phyloP scores from a whole-genome alignment of 225 moss, liverwort and hornwort genomes.

The Pseudoscleropodium purum region DNA sequence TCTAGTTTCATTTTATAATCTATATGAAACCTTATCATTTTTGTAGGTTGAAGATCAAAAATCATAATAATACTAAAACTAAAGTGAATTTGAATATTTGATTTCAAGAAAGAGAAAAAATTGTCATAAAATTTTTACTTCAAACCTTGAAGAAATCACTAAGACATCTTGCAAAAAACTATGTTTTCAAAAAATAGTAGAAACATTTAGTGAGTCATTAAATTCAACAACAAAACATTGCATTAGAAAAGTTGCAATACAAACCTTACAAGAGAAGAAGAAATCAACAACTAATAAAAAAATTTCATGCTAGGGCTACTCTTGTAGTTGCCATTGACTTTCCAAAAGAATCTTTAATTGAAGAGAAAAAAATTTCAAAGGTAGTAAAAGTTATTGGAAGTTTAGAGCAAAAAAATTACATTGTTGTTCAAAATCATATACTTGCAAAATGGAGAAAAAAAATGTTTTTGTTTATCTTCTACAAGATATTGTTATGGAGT shows the following conservation, averaged over 20 bases:
- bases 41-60: not conserved
- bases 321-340: constrained; percentile 35
- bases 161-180: not conserved
- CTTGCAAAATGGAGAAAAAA: constrained; percentile 41
- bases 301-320: constrained; percentile 3
- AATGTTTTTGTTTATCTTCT: constrained; percentile 19
- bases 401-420: constrained; percentile 25
- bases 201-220: not conserved
- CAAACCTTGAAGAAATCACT: not conserved
- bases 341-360: constrained; percentile 23
- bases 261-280: not conserved
- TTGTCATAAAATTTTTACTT: not conserved
- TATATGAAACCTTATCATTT: not conserved
- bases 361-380: constrained; percentile 28
- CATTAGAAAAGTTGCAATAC: not conserved
- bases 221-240: constrained; percentile 11
- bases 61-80: not conserved
- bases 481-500: constrained; percentile 15
- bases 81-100: not conserved
- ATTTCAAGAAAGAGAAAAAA: constrained; percentile 6
- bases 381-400: constrained; percentile 8
- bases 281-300: constrained; percentile 16
- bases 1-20: not conserved
- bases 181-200: not conserved
- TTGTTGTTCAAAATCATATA: constrained; percentile 39